A percentile compares a stretch with the other conserved stretches of the same genome.
phyloP scores from a whole-genome alignment of 164 flowering plant species.

The Platanus orientalis region DNA sequence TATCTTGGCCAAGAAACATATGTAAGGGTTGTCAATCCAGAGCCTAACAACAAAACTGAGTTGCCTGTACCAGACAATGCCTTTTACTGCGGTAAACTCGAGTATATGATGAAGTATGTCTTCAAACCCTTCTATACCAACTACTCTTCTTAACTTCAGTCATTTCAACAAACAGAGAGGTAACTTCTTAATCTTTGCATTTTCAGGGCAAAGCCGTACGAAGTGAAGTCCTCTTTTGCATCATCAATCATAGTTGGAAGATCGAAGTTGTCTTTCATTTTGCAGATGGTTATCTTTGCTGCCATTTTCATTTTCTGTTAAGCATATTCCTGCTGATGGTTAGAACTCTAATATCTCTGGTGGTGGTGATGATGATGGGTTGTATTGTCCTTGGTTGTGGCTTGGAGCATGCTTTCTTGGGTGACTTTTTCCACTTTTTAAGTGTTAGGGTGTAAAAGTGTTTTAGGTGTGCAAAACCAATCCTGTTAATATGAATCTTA shows the following conservation, averaged over 20 bases:
- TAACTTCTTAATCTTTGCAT: neutral
- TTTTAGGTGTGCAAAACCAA: constrained; percentile 21
- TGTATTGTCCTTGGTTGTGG: constrained; percentile 9
- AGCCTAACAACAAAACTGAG: constrained; percentile 73
- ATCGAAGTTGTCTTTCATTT: constrained; percentile 17
- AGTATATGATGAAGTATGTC: constrained; percentile 59
- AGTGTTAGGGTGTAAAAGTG: neutral
- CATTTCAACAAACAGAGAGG: no score
- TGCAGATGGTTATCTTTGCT: constrained; percentile 33
- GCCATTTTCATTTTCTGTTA: constrained; percentile 25
- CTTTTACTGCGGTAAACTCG: constrained; percentile 70
- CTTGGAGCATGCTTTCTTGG: constrained; percentile 5
- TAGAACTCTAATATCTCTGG: neutral
- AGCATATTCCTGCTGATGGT: constrained; percentile 4
- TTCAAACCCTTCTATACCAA: neutral
- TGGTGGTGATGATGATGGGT: constrained; percentile 9
- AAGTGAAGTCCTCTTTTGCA: constrained; percentile 31
- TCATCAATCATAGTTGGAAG: constrained; percentile 17
- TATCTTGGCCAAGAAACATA: constrained; percentile 93
- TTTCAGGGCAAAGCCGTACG: constrained; percentile 50
- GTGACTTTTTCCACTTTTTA: constrained; percentile 6
- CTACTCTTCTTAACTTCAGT: no score
- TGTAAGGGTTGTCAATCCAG: constrained; percentile 73
- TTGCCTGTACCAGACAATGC: constrained; percentile 72
- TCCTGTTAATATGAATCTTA: constrained; percentile 18